A percentile compares a stretch with the other conserved stretches of the same genome.
phyloP scores from a whole-genome alignment of 2,329 filamentous ascomycete species.

The Falciphora oryzae region DNA sequence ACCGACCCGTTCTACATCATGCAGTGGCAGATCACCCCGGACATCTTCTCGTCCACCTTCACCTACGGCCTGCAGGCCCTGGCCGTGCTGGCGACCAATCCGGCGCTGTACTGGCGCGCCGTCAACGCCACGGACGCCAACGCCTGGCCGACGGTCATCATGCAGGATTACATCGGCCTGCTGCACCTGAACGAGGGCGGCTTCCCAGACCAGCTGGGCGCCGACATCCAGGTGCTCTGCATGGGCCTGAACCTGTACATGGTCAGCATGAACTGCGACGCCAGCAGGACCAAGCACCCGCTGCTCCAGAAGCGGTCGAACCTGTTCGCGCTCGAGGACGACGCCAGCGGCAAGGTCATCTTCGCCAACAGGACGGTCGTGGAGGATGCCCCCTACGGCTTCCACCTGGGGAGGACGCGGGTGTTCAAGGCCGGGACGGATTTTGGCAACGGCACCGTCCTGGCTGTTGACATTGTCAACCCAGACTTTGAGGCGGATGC shows the following conservation, averaged over 20 bases:
- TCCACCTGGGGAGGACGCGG: conserved; percentile 14
- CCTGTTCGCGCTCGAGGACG: no score
- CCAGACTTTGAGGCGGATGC: not conserved
- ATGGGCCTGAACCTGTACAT: not conserved
- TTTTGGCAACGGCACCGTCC: not conserved
- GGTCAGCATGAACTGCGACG: not conserved
- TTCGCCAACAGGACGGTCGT: not conserved
- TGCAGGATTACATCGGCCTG: not conserved
- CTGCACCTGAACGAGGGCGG: not conserved
- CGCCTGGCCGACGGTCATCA: not conserved
- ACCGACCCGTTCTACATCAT: not conserved
- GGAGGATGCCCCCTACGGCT: not conserved
- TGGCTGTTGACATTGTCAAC: not conserved
- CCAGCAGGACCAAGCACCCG: not conserved
- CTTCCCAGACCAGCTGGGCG: not conserved
- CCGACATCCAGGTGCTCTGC: not conserved
- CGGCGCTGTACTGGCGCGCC: not conserved
- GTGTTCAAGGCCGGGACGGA: not conserved
- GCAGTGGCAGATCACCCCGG: not conserved
- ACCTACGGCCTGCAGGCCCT: not conserved
- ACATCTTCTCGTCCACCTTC: not conserved
- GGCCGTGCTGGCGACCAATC: not conserved
- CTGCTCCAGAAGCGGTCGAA: conserved; percentile 15
- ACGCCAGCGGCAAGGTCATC: no score
- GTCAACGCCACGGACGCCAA: not conserved